Conservation (phyloP, 2,329 filamentous ascomycete genomes). For the Tolypocladium ophioglossoides region DNA sequence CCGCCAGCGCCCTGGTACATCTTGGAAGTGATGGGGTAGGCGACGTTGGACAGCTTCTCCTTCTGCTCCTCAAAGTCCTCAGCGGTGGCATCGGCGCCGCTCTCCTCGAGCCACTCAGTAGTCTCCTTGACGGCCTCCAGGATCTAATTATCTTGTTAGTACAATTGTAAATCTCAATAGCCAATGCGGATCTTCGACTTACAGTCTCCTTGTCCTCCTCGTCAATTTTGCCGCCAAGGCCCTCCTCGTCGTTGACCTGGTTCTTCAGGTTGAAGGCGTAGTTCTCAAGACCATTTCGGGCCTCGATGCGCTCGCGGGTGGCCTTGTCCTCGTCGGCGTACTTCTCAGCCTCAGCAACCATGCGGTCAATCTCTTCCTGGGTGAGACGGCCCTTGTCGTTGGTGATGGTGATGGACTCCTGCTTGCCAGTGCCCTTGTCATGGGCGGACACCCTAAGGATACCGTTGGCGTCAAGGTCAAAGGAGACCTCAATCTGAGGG, state of each 20-base stretch:
- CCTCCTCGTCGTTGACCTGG: conserved; percentile 94
- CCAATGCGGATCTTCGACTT: conserved; percentile 28
- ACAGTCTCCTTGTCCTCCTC: conserved; percentile 96
- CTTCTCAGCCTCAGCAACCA: conserved; percentile 97
- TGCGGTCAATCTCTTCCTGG: conserved; percentile 96
- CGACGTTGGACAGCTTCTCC: conserved; percentile 94
- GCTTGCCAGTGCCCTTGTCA: conserved; percentile 98
- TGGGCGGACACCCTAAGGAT: conserved; percentile 93
- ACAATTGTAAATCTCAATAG: conserved; percentile 1
- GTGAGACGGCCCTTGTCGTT: conserved; percentile 98
- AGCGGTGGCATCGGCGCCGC: conserved; percentile 69
- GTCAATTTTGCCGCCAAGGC: conserved; percentile 95
- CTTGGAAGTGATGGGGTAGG: conserved; percentile 99
- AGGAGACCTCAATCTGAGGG: conserved; percentile 96
- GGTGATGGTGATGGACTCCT: conserved; percentile 95
- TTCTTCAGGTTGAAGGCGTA: conserved; percentile 99
- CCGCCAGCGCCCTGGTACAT: conserved; percentile 62
- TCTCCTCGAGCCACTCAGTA: conserved; percentile 94
- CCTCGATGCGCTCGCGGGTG: conserved; percentile 91
- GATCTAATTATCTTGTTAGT: conserved; percentile 46
- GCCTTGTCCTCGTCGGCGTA: conserved; percentile 99
- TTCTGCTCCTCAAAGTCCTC: conserved; percentile 99
- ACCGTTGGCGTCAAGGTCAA: conserved; percentile 96
- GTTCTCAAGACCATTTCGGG: conserved; percentile 95
- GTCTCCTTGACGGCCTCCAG: conserved; percentile 95